Evolutionary conservation across 1,284 basidiomycete species (phyloP), one percentile per base, ranked within the genome.

Genomic region (Cryptococcus sp.): DNA sequence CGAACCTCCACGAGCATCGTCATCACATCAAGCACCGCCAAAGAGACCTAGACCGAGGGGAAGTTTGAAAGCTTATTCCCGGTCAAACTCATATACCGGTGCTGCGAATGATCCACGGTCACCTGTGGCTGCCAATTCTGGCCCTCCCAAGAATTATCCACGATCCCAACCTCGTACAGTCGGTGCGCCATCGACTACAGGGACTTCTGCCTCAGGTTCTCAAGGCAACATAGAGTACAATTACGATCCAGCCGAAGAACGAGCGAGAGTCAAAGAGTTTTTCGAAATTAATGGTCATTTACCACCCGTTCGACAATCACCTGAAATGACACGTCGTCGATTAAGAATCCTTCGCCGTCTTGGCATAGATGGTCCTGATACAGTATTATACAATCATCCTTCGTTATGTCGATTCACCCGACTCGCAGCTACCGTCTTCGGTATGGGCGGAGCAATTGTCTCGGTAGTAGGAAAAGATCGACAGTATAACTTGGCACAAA

Each of bases 291-390:
- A 68, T 33, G 71, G 70, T 0, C 72, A 68, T 49, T 55, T 73
- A 52, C 69, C 68, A 46, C 63, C 71, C 3, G 70, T 70, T 11
- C 55, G 53, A 8, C 70, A 71, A 56, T n/a, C 67, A 5, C 61
- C 64, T 3, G 64, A 65, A 32, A 58, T 54, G 7, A 46, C 52
- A 3, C 58, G 68, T 8, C 56, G 70, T 15, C 62, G 71, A 14
- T 49, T 73, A 15, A 59, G 67, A 3, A 63, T 68, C 5, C 68
- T 73, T 33, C 61, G 70, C 3, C 61, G 70, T 30, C 56, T 73
- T 1, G 71, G 70, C 0, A 55, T 73, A 4, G 71, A 71, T 7
- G 50, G 53, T 1, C 59, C 64, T 3, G 60, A 63, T 10, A 41
- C n/a, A 13, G 45, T 46, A 15, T 44, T 46, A 13, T 53, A 59